A percentile compares a stretch with the other conserved stretches of the same genome.
Evolutionary conservation across 176 grass and related monocot species (phyloP).

Genomic region (Ensete glaucum): DNA sequence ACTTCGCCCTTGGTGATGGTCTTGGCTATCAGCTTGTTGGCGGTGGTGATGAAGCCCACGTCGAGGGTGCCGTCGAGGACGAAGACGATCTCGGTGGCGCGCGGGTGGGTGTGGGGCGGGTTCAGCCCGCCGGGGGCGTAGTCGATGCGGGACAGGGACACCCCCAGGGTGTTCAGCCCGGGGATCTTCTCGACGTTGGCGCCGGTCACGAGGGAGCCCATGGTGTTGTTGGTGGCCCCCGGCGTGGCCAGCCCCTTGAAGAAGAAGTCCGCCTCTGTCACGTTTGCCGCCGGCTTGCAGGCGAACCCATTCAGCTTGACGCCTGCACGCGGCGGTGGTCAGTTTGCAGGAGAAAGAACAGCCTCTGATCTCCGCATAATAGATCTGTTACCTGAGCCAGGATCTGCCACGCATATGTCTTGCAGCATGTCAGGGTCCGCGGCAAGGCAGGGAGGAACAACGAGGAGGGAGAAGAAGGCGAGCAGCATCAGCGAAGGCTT

Average conservation of each 20-base stretch:
- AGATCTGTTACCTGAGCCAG: background rate
- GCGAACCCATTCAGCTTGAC: conserved; percentile 1
- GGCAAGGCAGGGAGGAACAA: background rate
- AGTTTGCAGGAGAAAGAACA: too few relatives aligned
- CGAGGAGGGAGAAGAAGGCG: background rate
- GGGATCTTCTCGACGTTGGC: conserved; percentile 6
- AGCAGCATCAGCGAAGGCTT: background rate
- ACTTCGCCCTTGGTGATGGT: conserved; percentile 2
- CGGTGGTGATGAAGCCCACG: conserved; percentile 7
- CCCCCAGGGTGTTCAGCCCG: conserved; percentile 3
- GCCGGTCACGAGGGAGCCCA: background rate
- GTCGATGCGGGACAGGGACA: conserved; percentile 5
- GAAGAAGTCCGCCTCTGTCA: conserved; percentile 4
- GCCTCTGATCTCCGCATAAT: too few relatives aligned
- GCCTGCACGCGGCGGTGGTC: background rate
- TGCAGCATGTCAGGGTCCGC: background rate
- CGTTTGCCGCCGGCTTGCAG: background rate
- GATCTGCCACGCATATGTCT: background rate
- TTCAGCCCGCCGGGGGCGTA: conserved; percentile 5
- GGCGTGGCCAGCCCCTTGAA: background rate
- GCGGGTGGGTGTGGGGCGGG: conserved; percentile 6
- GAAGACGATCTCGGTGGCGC: conserved; percentile 2
- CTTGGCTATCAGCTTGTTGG: conserved; percentile 1
- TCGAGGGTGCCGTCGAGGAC: conserved; percentile 5
- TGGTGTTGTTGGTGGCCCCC: conserved; percentile 5